These are phyloP conservation scores for Colletotrichum godetiae DNA, from an alignment of 2,329 filamentous ascomycete genomes.

Conservation along the genomic window DNA sequence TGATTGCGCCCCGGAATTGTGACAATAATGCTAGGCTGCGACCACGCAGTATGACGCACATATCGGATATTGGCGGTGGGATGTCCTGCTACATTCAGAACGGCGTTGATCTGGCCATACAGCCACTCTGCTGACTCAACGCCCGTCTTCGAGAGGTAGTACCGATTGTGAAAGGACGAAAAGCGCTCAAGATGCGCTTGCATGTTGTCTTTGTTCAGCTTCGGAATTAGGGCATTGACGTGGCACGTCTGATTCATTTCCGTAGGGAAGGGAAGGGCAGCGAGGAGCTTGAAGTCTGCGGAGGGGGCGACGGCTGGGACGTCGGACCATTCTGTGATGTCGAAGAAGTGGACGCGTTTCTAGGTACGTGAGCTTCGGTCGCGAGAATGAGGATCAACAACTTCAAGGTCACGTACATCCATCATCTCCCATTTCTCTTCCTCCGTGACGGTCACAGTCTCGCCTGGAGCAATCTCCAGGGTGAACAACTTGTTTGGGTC, in stretches of 20 bases:
- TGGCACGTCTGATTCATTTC: conserved; percentile 36
- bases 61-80: conserved; percentile 69
- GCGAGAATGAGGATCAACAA: not conserved
- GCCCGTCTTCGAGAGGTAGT: conserved; percentile 74
- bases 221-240: conserved; percentile 34
- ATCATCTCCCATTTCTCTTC: conserved; percentile 41
- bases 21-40: conserved; percentile 83
- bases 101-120: conserved; percentile 70
- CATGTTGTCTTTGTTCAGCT: conserved; percentile 30
- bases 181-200: conserved; percentile 59
- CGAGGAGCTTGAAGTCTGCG: conserved; percentile 17
- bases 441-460: conserved; percentile 39
- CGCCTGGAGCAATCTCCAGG: conserved; percentile 38
- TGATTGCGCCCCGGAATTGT: conserved; percentile 77
- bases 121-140: conserved; percentile 82
- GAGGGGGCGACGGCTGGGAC: conserved; percentile 16
- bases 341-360: conserved; percentile 41
- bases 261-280: conserved; percentile 37
- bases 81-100: conserved; percentile 71
- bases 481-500: conserved; percentile 37
- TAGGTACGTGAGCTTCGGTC: not conserved
- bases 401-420: conserved; percentile 32
- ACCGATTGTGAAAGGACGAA: conserved; percentile 74
- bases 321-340: conserved; percentile 40
- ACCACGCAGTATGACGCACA: conserved; percentile 76